A percentile compares a stretch with the other conserved stretches of the same genome.
These are phyloP conservation scores for Eucalyptus guilfoylei DNA, from an alignment of 345 rosid species.

Conservation along the genomic window DNA sequence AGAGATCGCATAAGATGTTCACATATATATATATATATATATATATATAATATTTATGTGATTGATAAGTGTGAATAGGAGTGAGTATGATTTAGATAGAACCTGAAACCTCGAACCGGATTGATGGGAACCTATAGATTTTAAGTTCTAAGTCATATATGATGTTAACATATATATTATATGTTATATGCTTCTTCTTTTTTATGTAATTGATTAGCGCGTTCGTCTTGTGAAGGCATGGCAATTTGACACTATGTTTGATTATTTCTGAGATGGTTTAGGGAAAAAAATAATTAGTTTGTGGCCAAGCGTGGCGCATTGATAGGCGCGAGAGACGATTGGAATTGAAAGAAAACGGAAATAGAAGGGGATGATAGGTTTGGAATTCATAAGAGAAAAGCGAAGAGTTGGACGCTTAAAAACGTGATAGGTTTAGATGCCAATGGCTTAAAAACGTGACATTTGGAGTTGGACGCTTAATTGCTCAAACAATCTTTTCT, in stretches of 20 bases:
- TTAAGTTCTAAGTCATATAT: too few species aligned
- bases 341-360: too few species aligned
- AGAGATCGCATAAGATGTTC: not conserved
- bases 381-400: not conserved
- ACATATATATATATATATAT: not conserved
- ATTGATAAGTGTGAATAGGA: accelerated
- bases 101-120: accelerated
- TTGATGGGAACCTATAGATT: accelerated
- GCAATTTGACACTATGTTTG: not conserved
- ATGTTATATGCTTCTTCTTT: not conserved
- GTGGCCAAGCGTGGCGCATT: too few species aligned
- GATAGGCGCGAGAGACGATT: too few species aligned
- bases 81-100: too few species aligned
- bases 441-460: too few species aligned
- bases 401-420: too few species aligned
- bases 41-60: not conserved
- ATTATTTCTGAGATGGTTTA: too few species aligned
- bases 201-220: not conserved
- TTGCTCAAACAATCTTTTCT: not conserved
- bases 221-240: not conserved
- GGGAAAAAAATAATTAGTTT: too few species aligned
- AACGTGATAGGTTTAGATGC: too few species aligned
- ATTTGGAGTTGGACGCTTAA: accelerated
- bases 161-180: not conserved
- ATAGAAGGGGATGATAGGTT: accelerated